phyloP scores from a whole-genome alignment of 1,139 yeast species.

The Saccharomyces hybrid region DNA sequence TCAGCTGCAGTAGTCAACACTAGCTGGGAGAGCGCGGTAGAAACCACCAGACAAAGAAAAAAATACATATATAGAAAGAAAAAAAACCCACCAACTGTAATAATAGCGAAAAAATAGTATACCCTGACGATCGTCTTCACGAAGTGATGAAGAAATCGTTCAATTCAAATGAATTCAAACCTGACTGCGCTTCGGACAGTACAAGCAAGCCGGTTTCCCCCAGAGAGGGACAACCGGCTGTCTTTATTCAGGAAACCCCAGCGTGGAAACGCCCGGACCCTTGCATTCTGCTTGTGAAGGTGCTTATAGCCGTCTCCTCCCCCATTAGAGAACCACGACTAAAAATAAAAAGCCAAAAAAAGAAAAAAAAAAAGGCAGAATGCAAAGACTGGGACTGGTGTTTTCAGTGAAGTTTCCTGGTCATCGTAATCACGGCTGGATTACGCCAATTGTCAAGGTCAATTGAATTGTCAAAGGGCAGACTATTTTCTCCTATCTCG shows the following conservation, averaged over 20 bases:
- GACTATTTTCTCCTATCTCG: neutral
- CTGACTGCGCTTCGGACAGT: slow-evolving; percentile 32
- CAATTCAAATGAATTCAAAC: slow-evolving; percentile 25
- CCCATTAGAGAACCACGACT: neutral
- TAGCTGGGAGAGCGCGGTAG: neutral
- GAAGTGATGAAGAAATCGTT: slow-evolving; percentile 16
- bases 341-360: neutral
- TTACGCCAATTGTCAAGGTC: slow-evolving; percentile 38
- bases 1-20: neutral
- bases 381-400: neutral
- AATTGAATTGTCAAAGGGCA: slow-evolving; percentile 17
- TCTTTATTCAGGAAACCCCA: neutral
- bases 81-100: neutral
- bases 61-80: neutral
- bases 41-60: neutral
- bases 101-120: neutral
- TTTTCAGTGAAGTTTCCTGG: slow-evolving; percentile 3
- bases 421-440: slow-evolving; percentile 36
- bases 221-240: neutral
- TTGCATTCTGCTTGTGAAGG: slow-evolving; percentile 1
- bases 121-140: neutral
- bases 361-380: neutral
- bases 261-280: neutral
- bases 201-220: slow-evolving; percentile 1
- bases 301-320: neutral